Percentiles rank a stretch among this genome's conserved stretches.
phyloP scores from a whole-genome alignment of 805 yeast species.

The Candida patagonica region DNA sequence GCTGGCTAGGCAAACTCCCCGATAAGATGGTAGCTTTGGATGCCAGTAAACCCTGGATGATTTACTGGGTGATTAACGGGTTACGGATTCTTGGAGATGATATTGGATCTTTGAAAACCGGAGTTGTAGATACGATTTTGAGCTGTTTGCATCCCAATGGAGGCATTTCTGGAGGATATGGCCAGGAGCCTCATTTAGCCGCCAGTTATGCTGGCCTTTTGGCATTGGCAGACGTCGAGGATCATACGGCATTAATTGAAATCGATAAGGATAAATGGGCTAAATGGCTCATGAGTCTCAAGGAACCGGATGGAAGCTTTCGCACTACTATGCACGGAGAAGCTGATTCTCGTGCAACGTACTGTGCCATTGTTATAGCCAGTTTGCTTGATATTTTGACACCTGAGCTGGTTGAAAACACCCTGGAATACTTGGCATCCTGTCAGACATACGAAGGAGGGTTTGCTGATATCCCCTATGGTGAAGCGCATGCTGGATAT shows the following conservation, averaged over 20 bases:
- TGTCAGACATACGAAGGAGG: slow-evolving; percentile 97
- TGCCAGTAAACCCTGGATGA: slow-evolving; percentile 87
- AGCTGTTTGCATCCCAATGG: slow-evolving; percentile 34
- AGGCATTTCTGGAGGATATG: slow-evolving; percentile 80
- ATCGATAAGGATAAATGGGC: slow-evolving; percentile 39
- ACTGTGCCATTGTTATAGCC: slow-evolving; percentile 75
- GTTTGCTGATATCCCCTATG: slow-evolving; percentile 71
- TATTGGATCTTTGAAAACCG: slow-evolving; percentile 17
- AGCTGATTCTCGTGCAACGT: slow-evolving; percentile 68
- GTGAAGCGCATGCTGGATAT: slow-evolving; percentile 97
- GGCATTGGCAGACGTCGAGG: slow-evolving; percentile 46
- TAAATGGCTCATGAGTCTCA: slow-evolving; percentile 57
- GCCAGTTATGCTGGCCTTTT: slow-evolving; percentile 71
- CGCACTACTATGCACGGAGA: slow-evolving; percentile 73
- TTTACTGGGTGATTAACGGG: slow-evolving; percentile 73
- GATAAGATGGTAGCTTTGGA: slow-evolving; percentile 48
- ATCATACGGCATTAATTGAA: slow-evolving; percentile 31
- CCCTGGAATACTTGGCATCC: slow-evolving; percentile 48
- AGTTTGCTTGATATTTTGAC: slow-evolving; percentile 55
- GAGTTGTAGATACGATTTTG: slow-evolving; percentile 23
- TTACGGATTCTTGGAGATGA: slow-evolving; percentile 34
- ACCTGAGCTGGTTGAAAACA: slow-evolving; percentile 44
- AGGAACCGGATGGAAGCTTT: slow-evolving; percentile 67
- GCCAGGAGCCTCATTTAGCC: slow-evolving; percentile 79
- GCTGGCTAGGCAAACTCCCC: slow-evolving; percentile 41